phyloP scores from a whole-genome alignment of 2,329 filamentous ascomycete species.

The Lecanicillium sp. region DNA sequence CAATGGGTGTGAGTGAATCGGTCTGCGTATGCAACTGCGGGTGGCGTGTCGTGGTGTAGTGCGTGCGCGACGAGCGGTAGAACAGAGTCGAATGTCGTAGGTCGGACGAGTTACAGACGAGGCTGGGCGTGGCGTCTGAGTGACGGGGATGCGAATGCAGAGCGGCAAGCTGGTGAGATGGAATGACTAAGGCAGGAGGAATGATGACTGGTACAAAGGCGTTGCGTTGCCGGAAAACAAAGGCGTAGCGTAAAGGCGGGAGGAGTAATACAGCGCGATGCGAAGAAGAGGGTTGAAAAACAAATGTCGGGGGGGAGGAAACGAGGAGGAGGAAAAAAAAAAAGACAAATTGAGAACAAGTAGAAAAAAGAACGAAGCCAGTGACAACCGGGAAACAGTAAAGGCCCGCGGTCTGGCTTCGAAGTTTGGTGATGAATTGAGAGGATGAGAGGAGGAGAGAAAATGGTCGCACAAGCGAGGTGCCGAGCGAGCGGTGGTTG shows the following conservation, averaged over 20 bases:
- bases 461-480: slow-evolving; percentile 10
- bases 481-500: slow-evolving; percentile 13
- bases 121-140: too few relatives aligned
- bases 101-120: not conserved
- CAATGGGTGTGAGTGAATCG: not conserved
- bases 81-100: slow-evolving; percentile 7
- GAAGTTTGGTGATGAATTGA: slow-evolving; percentile 2
- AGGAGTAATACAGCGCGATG: slow-evolving; percentile 10
- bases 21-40: slow-evolving; percentile 5
- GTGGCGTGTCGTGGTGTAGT: not conserved
- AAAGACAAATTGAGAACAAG: not conserved
- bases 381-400: slow-evolving; percentile 4
- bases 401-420: slow-evolving; percentile 8
- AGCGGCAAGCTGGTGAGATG: too few relatives aligned
- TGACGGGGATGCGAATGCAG: not conserved
- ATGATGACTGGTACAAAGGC: slow-evolving; percentile 5
- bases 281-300: not conserved
- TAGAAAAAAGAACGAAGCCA: slow-evolving; percentile 7
- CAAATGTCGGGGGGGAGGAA: not conserved
- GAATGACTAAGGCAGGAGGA: not conserved
- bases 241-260: slow-evolving; percentile 7
- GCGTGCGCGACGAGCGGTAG: not conserved
- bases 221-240: not conserved
- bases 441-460: not conserved
- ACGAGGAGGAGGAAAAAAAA: not conserved